A percentile compares a stretch with the other conserved stretches of the same genome.
Evolutionary conservation across 805 yeast species (phyloP).

Genomic region (Starmerella scarabaei): DNA sequence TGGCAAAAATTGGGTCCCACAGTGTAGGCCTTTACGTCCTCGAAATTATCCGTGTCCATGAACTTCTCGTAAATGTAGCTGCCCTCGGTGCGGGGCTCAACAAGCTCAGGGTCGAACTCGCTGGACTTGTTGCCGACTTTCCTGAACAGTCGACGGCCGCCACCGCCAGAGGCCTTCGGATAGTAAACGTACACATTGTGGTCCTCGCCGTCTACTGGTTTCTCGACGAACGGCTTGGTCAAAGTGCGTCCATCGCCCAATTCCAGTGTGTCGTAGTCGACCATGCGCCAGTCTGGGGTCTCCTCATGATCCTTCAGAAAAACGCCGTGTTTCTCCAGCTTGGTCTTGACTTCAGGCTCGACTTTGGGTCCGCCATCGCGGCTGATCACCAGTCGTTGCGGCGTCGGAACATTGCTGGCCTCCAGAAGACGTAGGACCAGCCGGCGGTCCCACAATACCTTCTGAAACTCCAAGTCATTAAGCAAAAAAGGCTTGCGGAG

Average conservation of each 20-base stretch:
- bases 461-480: constrained; percentile 83
- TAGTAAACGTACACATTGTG: constrained; percentile 92
- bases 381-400: constrained; percentile 72
- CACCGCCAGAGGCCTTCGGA: constrained; percentile 83
- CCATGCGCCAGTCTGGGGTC: constrained; percentile 57
- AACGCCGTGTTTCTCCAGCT: constrained; percentile 51
- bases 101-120: constrained; percentile 77
- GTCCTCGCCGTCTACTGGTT: constrained; percentile 98
- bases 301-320: constrained; percentile 36
- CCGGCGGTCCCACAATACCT: constrained; percentile 94
- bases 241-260: constrained; percentile 46
- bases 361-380: constrained; percentile 95
- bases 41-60: constrained; percentile 96
- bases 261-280: constrained; percentile 74
- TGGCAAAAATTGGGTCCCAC: constrained; percentile 87
- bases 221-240: constrained; percentile 89
- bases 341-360: constrained; percentile 49
- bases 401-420: constrained; percentile 78
- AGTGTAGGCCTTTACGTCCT: constrained; percentile 96
- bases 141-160: constrained; percentile 86
- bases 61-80: constrained; percentile 86
- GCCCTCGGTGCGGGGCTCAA: constrained; percentile 71
- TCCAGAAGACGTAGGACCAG: constrained; percentile 67
- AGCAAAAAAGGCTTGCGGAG: constrained; percentile 79
- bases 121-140: constrained; percentile 95